Percentiles rank a stretch among this genome's conserved stretches.
Evolutionary conservation across 176 grass and related monocot genomes (phyloP).

Genomic region (Bonia amplexicaulis): DNA sequence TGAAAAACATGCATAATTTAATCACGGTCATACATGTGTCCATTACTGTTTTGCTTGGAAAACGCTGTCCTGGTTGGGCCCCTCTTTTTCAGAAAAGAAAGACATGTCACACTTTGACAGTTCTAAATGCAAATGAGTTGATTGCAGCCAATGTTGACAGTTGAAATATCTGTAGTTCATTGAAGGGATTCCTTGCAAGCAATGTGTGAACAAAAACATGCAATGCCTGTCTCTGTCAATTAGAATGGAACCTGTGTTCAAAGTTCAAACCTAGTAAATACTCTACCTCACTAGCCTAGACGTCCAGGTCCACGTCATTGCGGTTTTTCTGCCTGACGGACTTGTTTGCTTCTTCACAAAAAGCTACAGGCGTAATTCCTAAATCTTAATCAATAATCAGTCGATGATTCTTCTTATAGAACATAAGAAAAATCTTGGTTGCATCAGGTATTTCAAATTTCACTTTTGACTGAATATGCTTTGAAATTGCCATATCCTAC

Average conservation of each 20-base stretch:
- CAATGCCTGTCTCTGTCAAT: constrained; percentile 17
- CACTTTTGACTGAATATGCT: not conserved
- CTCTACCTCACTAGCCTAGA: constrained; percentile 1
- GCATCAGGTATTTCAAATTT: not conserved
- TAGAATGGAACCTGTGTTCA: constrained; percentile 23
- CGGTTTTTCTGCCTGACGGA: not conserved
- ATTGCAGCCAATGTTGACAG: constrained; percentile 34
- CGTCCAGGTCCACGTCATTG: not conserved
- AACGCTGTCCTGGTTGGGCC: not conserved
- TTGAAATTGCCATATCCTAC: not conserved
- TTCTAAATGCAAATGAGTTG: not conserved
- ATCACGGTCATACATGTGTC: not conserved
- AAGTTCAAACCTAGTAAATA: constrained; percentile 36
- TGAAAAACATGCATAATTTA: constrained; percentile 4
- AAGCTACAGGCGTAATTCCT: not conserved
- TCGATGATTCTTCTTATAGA: constrained; percentile 35
- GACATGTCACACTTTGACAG: not conserved
- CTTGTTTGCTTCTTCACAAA: constrained; percentile 27
- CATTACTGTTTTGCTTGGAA: not conserved
- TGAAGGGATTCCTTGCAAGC: constrained; percentile 11
- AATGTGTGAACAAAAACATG: not conserved
- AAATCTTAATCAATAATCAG: not conserved
- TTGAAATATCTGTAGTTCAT: constrained; percentile 25
- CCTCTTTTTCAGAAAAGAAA: constrained; percentile 8
- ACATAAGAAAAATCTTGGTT: not conserved